These are phyloP conservation scores for Tetragonia tetragonoides DNA, from an alignment of 148 eudicot species.

Conservation along the genomic window DNA sequence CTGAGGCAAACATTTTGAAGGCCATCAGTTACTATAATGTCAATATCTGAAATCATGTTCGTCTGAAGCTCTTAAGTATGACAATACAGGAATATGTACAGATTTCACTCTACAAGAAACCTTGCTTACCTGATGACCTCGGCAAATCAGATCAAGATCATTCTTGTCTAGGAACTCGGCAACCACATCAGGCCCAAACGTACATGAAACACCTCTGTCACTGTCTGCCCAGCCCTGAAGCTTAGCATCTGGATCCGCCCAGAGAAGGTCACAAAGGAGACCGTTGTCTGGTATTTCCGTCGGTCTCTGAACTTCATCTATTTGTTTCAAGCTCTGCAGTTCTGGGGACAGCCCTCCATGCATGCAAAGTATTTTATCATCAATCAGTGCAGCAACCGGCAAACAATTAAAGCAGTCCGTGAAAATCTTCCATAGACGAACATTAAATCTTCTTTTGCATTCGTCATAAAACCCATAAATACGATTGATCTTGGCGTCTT, in stretches of 20 bases:
- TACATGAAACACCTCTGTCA: constrained; percentile 88
- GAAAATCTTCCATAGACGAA: constrained; percentile 93
- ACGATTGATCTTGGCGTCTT: constrained; percentile 88
- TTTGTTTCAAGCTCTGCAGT: constrained; percentile 55
- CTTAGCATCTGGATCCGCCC: constrained; percentile 82
- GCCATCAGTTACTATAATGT: neutral
- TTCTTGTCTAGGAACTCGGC: constrained; percentile 77
- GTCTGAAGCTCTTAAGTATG: neutral
- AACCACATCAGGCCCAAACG: constrained; percentile 81
- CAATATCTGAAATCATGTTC: neutral
- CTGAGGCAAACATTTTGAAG: neutral
- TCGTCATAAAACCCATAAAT: constrained; percentile 90
- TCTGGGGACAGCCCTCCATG: constrained; percentile 91
- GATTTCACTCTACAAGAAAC: neutral
- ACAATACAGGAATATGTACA: neutral
- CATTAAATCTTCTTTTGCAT: constrained; percentile 92
- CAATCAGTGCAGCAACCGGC: constrained; percentile 85
- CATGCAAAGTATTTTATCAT: constrained; percentile 82
- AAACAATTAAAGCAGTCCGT: constrained; percentile 89
- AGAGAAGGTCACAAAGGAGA: constrained; percentile 82
- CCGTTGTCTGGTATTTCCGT: constrained; percentile 78
- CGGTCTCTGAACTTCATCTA: constrained; percentile 72
- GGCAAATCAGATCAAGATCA: constrained; percentile 81
- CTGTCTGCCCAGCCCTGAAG: constrained; percentile 79
- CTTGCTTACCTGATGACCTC: constrained; percentile 78